Evolutionary conservation across 148 eudicot genomes (phyloP), one percentile per base, ranked within the genome.

Genomic region (Cornus suecica): DNA sequence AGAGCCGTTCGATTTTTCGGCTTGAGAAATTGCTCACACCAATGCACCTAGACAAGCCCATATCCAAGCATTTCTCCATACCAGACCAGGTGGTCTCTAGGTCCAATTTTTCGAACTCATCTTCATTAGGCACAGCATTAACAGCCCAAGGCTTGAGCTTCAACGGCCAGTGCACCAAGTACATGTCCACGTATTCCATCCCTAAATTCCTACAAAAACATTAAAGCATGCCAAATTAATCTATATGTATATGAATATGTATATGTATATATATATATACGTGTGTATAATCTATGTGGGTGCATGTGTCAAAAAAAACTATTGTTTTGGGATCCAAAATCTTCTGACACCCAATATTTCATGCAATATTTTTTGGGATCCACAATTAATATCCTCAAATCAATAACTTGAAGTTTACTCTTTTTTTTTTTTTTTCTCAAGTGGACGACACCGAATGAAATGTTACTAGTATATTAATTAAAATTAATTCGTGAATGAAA

Each of bases 21-120:
- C 76, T 74, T 14, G 92, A 89, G 66, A 89, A 87, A 63, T 89
- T 89, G 84, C 92, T 89, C 23, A 89, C 90, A 34, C 92, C 92
- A 61, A 89, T 87, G 24, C 73, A 76, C 77, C 78, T 87, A 60
- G 90, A 89, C 65, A 89, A 75, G 28, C 92, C 92, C 82, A 89
- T 61, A 2, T 83, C 84, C 32, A 89, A 74, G 69, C 92, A 89
- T 65, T 65, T 80, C 67, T 89, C 92, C 90, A 89, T 89, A 0
- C 84, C 88, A 32, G 83, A 79, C 92, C 92, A 89, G 20, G 90
- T 85, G 26, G 81, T 48, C 70, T 85, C 81, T 69, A 89, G 22
- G 73, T 85, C 89, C 71, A 85, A 61, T 24, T 42, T 58, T 64
- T 85, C 90, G 68, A 85, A 89, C 60, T 89, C 92, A 0, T 89